phyloP scores from a whole-genome alignment of 2,329 filamentous ascomycete species.

The Metarhizium brunneum region DNA sequence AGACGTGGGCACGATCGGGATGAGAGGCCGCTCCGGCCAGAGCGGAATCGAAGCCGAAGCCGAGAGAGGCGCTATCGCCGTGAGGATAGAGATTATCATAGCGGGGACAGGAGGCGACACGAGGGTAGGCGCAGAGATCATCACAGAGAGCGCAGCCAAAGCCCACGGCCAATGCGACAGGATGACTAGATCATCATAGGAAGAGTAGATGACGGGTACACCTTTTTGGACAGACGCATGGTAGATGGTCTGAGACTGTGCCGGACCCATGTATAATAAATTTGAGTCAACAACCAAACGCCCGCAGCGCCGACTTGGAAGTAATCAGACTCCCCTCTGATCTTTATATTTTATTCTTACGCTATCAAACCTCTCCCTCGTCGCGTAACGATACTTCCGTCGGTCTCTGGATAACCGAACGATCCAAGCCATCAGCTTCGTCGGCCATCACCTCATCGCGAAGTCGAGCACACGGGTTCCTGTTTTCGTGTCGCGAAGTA shows the following conservation, averaged over 20 bases:
- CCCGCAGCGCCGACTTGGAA: background rate
- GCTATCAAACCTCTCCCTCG: background rate
- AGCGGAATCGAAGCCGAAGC: constrained; percentile 4
- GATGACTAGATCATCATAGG: background rate
- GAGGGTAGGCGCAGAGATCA: constrained; percentile 11
- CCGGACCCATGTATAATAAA: background rate
- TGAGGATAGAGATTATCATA: background rate
- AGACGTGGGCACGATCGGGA: background rate
- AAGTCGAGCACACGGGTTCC: background rate
- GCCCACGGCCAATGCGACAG: background rate
- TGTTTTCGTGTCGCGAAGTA: background rate
- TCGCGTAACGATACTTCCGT: constrained; percentile 3
- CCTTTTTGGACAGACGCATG: background rate
- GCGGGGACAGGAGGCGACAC: constrained; percentile 14
- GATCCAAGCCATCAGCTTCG: background rate
- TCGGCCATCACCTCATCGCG: background rate
- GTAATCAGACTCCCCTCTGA: background rate
- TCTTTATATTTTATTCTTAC: background rate
- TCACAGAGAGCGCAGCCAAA: constrained; percentile 5
- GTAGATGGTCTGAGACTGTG: no score
- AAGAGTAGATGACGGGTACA: background rate
- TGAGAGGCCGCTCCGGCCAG: constrained; percentile 4
- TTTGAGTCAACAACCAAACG: background rate
- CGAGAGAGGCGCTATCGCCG: constrained; percentile 6
- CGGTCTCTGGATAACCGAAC: constrained; percentile 4